Evolutionary conservation across 1,284 basidiomycete genomes (phyloP).

Genomic region (Volvariella surrecta): DNA sequence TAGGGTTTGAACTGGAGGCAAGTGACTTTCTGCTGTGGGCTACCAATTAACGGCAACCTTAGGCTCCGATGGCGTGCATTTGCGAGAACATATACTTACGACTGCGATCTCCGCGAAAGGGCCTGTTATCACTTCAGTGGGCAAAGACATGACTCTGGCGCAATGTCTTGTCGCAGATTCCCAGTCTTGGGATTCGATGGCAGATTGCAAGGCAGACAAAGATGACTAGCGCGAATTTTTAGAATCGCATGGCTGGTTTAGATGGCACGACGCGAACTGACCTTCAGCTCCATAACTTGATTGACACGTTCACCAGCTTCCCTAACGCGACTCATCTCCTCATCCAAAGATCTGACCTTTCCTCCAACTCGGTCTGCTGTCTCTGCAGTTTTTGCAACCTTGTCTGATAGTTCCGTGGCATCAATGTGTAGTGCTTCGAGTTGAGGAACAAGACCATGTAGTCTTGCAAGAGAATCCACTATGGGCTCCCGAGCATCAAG

Average conservation of each 20-base stretch:
- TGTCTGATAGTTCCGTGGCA: constrained; percentile 46
- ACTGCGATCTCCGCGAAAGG: constrained; percentile 85
- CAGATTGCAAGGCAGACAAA: constrained; percentile 62
- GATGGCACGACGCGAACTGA: constrained; percentile 20
- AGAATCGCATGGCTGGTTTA: constrained; percentile 3
- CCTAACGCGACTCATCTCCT: constrained; percentile 83
- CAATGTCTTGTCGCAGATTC: constrained; percentile 90
- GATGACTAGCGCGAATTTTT: constrained; percentile 49
- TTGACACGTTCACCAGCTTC: constrained; percentile 81
- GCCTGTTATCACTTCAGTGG: constrained; percentile 70
- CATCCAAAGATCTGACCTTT: constrained; percentile 80
- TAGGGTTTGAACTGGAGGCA: constrained; percentile 81
- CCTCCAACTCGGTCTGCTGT: constrained; percentile 89
- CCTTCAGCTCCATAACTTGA: constrained; percentile 88
- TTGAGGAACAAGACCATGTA: constrained; percentile 56
- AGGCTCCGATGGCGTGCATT: constrained; percentile 5
- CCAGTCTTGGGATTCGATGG: constrained; percentile 89
- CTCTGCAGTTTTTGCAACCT: constrained; percentile 62
- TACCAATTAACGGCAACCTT: constrained; percentile 26
- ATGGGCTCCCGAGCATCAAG: constrained; percentile 66
- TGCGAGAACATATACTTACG: constrained; percentile 35
- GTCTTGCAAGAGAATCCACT: constrained; percentile 49
- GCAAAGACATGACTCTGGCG: constrained; percentile 81
- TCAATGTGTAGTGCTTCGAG: constrained; percentile 59
- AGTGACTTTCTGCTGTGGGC: constrained; percentile 86